These are phyloP conservation scores for Macaranga tanarius DNA, from an alignment of 441 rosid species.

Conservation along the genomic window DNA sequence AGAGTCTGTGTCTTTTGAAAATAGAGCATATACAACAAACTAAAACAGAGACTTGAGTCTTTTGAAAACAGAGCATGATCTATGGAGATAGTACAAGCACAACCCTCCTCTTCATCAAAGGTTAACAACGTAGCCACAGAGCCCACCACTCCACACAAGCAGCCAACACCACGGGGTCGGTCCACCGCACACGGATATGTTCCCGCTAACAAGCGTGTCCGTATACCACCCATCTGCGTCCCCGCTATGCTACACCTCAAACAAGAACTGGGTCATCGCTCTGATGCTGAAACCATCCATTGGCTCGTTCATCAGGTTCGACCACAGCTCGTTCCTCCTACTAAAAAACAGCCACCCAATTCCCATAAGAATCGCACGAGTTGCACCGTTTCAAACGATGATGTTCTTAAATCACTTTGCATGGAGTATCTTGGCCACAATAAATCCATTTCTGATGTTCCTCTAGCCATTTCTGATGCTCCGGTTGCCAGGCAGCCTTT, in stretches of 20 bases:
- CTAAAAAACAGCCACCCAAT: not conserved
- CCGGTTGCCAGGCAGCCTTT: not conserved
- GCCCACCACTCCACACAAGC: not conserved
- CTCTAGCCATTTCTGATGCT: not conserved
- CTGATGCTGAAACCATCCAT: constrained; percentile 2
- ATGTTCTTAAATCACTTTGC: constrained; percentile 10
- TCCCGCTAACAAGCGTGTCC: not conserved
- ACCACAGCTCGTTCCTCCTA: constrained; percentile 14
- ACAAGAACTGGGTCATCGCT: constrained; percentile 19
- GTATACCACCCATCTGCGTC: not conserved
- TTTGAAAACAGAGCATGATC: not conserved
- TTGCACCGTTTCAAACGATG: not conserved
- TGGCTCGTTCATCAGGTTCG: constrained; percentile 26
- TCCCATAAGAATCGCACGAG: not conserved
- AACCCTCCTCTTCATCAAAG: not conserved
- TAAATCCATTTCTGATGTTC: not conserved
- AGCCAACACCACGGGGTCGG: not conserved
- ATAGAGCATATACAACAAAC: too few species aligned
- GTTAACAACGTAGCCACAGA: not conserved
- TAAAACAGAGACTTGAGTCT: too few species aligned
- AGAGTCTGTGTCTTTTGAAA: too few species aligned
- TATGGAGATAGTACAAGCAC: constrained; percentile 8
- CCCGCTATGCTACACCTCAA: constrained; percentile 12
- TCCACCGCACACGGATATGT: not conserved
- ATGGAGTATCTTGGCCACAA: not conserved